phyloP scores from a whole-genome alignment of 768 basidiomycete genomes.

The Boletus rex-veris region DNA sequence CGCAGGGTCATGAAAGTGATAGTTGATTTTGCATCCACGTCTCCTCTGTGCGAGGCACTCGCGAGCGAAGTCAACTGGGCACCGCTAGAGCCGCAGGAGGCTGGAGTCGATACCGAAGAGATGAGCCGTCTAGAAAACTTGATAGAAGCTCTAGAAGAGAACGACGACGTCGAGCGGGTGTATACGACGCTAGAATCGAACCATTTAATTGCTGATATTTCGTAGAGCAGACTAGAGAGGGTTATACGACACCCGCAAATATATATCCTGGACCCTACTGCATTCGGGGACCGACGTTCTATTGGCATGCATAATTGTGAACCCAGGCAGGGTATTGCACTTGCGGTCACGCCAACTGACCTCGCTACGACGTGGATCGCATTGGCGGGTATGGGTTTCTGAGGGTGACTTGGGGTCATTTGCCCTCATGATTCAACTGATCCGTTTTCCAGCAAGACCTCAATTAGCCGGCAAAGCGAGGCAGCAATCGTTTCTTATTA shows the following conservation, averaged over 20 bases:
- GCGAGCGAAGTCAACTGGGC: slow-evolving; percentile 53
- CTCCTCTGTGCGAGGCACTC: slow-evolving; percentile 38
- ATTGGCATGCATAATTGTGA: not conserved
- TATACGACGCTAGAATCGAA: slow-evolving; percentile 49
- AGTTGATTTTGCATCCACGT: slow-evolving; percentile 18
- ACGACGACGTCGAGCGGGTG: slow-evolving; percentile 57
- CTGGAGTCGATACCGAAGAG: slow-evolving; percentile 36
- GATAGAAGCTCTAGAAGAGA: slow-evolving; percentile 50
- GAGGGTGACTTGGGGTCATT: slow-evolving; percentile 8
- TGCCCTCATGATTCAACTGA: not conserved
- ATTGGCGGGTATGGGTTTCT: not conserved
- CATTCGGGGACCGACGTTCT: not conserved
- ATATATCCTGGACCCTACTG: not conserved
- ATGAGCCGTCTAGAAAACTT: slow-evolving; percentile 39
- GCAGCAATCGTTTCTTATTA: slow-evolving; percentile 1
- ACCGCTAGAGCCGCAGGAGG: slow-evolving; percentile 41
- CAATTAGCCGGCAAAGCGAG: not conserved
- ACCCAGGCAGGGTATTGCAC: not conserved
- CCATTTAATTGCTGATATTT: slow-evolving; percentile 20
- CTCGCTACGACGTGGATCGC: not conserved
- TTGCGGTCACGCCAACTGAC: not conserved
- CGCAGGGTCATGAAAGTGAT: slow-evolving; percentile 38
- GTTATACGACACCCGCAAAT: not conserved
- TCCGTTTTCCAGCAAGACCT: not conserved
- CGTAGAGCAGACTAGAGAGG: slow-evolving; percentile 13